A percentile compares a stretch with the other conserved stretches of the same genome.
These are phyloP conservation scores for Podila epigama DNA, from an alignment of 192 early-diverging fungal genomes.

Conservation along the genomic window DNA sequence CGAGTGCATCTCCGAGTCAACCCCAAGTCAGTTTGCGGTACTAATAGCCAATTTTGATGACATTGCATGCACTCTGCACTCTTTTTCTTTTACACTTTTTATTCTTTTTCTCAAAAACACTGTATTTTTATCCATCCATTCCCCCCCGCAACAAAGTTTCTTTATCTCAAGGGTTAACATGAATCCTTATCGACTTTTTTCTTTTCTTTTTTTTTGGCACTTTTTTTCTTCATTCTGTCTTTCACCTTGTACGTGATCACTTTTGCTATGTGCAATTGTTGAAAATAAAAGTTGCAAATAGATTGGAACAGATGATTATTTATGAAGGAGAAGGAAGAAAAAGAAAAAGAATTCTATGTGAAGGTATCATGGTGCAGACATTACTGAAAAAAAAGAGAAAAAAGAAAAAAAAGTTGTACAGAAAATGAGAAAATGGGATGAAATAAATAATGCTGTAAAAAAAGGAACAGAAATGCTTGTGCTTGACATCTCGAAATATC, in stretches of 20 bases:
- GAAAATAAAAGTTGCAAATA: too few species aligned
- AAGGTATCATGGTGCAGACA: not conserved
- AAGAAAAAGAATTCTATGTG: not conserved
- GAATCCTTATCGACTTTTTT: not conserved
- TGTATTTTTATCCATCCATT: not conserved
- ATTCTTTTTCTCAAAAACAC: not conserved
- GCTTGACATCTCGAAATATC: too few species aligned
- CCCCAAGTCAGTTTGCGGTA: constrained; percentile 27
- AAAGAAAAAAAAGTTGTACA: not conserved
- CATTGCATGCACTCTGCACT: not conserved
- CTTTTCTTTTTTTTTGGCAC: not conserved
- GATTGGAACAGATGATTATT: too few species aligned
- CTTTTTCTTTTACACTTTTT: not conserved
- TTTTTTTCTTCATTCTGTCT: not conserved
- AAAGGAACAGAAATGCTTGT: constrained; percentile 14
- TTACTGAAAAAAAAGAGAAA: not conserved
- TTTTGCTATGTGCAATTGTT: too few species aligned
- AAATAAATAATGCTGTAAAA: constrained; percentile 12
- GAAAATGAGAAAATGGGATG: constrained; percentile 3
- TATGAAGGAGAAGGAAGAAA: not conserved
- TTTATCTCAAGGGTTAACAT: too few species aligned
- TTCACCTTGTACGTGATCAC: too few species aligned
- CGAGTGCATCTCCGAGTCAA: constrained; percentile 1
- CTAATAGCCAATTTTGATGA: not conserved
- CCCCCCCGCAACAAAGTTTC: too few species aligned